Conservation (phyloP, 2,329 filamentous ascomycete species). For the Aureobasidium sp. region DNA sequence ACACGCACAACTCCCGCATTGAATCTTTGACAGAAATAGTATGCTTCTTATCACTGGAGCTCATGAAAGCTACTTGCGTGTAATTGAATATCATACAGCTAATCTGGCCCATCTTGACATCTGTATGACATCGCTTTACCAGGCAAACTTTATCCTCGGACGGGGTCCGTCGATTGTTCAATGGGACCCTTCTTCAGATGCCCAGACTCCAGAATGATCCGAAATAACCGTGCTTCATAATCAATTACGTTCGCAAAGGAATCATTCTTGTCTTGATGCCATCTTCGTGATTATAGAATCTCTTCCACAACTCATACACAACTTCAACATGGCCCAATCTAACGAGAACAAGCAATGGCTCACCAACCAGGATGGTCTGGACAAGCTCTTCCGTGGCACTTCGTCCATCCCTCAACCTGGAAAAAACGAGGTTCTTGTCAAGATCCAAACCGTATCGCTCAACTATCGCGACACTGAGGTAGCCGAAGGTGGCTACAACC, state of each 20-base stretch:
- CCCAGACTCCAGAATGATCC: conserved; percentile 8
- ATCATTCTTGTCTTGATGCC: background rate
- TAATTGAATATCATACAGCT: too few species aligned
- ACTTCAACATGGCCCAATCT: conserved; percentile 17
- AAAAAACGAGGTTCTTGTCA: conserved; percentile 41
- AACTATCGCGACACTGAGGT: conserved; percentile 54
- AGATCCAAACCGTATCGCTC: conserved; percentile 46
- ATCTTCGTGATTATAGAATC: too few species aligned
- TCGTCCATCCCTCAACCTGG: conserved; percentile 20
- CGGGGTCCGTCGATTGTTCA: too few species aligned
- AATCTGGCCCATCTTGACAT: too few species aligned
- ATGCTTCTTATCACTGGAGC: too few species aligned
- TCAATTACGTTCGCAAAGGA: background rate
- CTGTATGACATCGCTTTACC: too few species aligned
- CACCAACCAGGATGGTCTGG: conserved; percentile 37
- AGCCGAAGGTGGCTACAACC: conserved; percentile 58
- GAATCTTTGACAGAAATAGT: too few species aligned
- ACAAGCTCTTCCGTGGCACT: conserved; percentile 31
- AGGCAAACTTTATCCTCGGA: too few species aligned
- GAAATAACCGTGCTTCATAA: conserved; percentile 5
- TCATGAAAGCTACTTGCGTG: too few species aligned
- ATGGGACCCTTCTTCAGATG: background rate
- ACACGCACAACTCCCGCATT: too few species aligned
- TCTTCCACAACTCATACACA: background rate
- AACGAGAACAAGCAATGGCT: conserved; percentile 34